Percentiles rank a stretch among this genome's conserved stretches.
These are phyloP conservation scores for Lentinula sp. DNA, from an alignment of 768 basidiomycete genomes.

Conservation along the genomic window DNA sequence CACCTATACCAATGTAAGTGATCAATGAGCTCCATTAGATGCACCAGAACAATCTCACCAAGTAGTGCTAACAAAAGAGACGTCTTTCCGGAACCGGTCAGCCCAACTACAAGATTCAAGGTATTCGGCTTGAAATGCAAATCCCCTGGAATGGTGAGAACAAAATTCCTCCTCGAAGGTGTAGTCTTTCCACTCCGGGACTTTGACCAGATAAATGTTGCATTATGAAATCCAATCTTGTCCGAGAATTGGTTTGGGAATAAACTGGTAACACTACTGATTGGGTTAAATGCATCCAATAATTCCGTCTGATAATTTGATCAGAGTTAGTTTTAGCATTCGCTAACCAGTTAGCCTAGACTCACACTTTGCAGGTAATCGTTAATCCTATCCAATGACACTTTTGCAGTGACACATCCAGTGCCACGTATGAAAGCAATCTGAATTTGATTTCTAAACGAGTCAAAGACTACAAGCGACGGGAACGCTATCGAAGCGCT, in stretches of 20 bases:
- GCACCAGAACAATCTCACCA: conserved; percentile 20
- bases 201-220: conserved; percentile 50
- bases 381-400: conserved; percentile 53
- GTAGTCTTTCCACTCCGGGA: conserved; percentile 22
- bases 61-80: conserved; percentile 60
- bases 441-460: conserved; percentile 21
- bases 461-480: conserved; percentile 37
- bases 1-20: conserved; percentile 14
- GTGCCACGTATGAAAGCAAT: conserved; percentile 6
- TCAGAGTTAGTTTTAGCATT: not conserved
- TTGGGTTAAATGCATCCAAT: conserved; percentile 28
- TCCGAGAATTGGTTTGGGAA: conserved; percentile 8
- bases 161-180: conserved; percentile 39
- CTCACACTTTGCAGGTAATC: conserved; percentile 33
- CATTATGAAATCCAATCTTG: conserved; percentile 44
- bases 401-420: conserved; percentile 35
- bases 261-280: not conserved
- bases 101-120: conserved; percentile 53
- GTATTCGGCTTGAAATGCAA: conserved; percentile 44
- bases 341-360: not conserved
- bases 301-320: conserved; percentile 33
- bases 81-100: conserved; percentile 41
- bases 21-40: not conserved
- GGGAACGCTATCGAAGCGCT: conserved; percentile 18
- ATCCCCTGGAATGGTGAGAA: conserved; percentile 44